Conservation (phyloP, 257 asterid genomes). For the Ilex aquifolium region DNA sequence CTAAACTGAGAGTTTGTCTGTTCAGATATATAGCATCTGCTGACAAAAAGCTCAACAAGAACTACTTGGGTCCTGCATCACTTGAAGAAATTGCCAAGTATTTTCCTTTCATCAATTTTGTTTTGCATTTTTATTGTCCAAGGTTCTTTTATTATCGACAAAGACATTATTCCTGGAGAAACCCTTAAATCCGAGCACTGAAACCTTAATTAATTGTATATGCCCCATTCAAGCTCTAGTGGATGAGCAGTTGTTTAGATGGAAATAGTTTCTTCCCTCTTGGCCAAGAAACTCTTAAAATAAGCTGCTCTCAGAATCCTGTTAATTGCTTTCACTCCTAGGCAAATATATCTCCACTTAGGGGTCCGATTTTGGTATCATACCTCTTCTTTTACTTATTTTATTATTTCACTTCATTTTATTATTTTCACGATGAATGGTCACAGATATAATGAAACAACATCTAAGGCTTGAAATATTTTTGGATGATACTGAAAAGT, state of each 20-base stretch:
- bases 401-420: too few relatives aligned
- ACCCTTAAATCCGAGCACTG: background rate
- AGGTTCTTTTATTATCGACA: background rate
- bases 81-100: constrained; percentile 81
- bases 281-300: too few relatives aligned
- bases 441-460: too few relatives aligned
- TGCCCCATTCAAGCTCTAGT: too few relatives aligned
- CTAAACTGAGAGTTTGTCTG: constrained; percentile 12
- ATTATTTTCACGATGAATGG: too few relatives aligned
- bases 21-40: constrained; percentile 79
- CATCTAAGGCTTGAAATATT: background rate
- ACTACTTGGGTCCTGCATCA: constrained; percentile 89
- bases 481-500: background rate
- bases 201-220: background rate
- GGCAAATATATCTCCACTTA: too few relatives aligned
- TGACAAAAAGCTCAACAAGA: constrained; percentile 63
- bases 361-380: too few relatives aligned
- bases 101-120: background rate
- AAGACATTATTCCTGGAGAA: background rate
- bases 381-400: too few relatives aligned
- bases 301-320: too few relatives aligned
- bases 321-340: too few relatives aligned
- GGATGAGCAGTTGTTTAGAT: too few relatives aligned
- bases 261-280: too few relatives aligned
- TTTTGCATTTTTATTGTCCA: background rate